Evolutionary conservation across 441 rosid genomes (phyloP), one percentile per base, ranked within the genome.

Genomic region (Pelargonium myrrhifolium): DNA sequence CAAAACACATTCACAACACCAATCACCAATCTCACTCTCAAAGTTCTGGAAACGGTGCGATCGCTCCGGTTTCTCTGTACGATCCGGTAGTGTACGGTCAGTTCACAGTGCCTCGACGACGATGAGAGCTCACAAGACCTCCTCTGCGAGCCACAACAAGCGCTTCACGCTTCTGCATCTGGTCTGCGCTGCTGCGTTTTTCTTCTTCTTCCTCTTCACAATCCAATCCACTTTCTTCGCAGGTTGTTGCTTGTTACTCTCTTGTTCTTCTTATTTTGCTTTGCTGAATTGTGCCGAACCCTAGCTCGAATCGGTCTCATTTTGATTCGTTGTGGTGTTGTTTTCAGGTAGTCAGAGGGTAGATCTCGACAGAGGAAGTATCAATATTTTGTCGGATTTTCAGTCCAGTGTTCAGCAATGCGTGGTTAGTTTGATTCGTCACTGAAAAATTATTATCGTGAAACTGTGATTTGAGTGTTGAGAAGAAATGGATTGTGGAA

Each of bases 151-250:
- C 66, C 77, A 67, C 68, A 78, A 65, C 43, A 67, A 89, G 69
- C 76, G 78, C 72, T 77, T 82, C 15, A 21, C 88, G 72, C 58
- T 87, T 70, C 78, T 82, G 9, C 91, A 81, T 68, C 80, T 87
- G 12, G 74, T 85, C 24, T 85, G 88, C 72, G 72, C 78, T 45
- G 88, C 87, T 22, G 82, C 80, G 0, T 67, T 87, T 58, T 82
- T 87, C 80, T 84, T 86, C 66, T 64, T 89, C 65, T 21, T 87
- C 68, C 72, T 89, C 43, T 87, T 90, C 84, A 60, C 72, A 31
- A 75, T 91, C 69, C 97, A 93, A 77, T 82, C 91, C 66, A 78
- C 89, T 63, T 77, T 86, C 76, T 88, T 89, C 83, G 12, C 92
- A 55, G 97, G 98, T 87, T 35, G 6, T 14, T 18, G 20, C 20